Evolutionary conservation across 257 asterid genomes (phyloP).

Genomic region (Solanum pinnatisectum): DNA sequence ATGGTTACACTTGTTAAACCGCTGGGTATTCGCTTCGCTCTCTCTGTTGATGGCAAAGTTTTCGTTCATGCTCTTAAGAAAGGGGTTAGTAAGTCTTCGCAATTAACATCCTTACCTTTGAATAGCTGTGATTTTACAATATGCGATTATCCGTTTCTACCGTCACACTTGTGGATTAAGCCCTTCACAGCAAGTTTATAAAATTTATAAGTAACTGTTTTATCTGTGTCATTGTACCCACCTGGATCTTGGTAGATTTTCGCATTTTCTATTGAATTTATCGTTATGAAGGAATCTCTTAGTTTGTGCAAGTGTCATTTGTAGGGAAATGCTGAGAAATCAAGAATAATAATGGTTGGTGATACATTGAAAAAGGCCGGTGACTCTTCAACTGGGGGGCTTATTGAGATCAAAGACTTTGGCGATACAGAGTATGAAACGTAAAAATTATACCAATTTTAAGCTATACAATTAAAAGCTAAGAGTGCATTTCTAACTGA

Average conservation of each 20-base stretch:
- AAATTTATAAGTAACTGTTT: not conserved
- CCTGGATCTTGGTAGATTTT: not conserved
- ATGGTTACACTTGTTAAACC: constrained; percentile 87
- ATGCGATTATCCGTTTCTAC: not conserved
- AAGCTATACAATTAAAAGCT: not conserved
- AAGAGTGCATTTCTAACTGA: not conserved
- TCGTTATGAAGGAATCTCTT: not conserved
- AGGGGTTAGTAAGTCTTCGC: constrained; percentile 50
- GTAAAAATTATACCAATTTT: not conserved
- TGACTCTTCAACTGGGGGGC: constrained; percentile 53
- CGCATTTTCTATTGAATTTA: not conserved
- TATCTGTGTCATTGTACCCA: not conserved
- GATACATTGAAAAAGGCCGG: constrained; percentile 82
- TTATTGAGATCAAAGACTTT: constrained; percentile 61
- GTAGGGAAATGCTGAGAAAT: constrained; percentile 93
- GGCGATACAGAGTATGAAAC: constrained; percentile 66
- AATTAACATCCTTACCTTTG: not conserved
- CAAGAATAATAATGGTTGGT: constrained; percentile 89
- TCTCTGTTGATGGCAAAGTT: constrained; percentile 71
- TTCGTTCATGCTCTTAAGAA: constrained; percentile 85
- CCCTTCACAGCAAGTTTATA: not conserved
- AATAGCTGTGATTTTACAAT: not conserved
- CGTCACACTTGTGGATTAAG: not conserved
- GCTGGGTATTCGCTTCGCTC: constrained; percentile 82
- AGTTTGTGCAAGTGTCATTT: not conserved